A percentile compares a stretch with the other conserved stretches of the same genome.
Evolutionary conservation across 129 eudicot genomes (phyloP).

Genomic region (Lactuca saligna): DNA sequence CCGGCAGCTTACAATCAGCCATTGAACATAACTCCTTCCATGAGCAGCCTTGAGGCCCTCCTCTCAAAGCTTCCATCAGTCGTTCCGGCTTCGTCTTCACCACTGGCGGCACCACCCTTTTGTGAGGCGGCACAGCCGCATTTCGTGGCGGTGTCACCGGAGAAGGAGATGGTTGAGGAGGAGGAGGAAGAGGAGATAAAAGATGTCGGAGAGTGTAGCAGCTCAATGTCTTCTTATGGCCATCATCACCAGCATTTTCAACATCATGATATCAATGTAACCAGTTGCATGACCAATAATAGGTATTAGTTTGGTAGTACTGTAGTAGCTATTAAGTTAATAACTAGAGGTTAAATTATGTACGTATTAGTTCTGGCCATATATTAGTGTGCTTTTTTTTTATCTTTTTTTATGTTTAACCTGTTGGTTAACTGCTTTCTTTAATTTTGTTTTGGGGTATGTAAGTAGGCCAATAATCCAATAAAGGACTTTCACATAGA

Average conservation of each 20-base stretch:
- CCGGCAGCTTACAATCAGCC: slow-evolving; percentile 40
- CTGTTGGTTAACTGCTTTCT: neutral
- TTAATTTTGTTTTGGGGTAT: neutral
- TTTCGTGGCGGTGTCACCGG: slow-evolving; percentile 24
- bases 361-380: slow-evolving; percentile 27
- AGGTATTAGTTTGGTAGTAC: slow-evolving; percentile 31
- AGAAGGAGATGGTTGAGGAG: slow-evolving; percentile 46
- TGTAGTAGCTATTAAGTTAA: neutral
- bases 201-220: slow-evolving; percentile 73
- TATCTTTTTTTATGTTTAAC: neutral
- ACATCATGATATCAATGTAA: slow-evolving; percentile 68
- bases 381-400: slow-evolving; percentile 10
- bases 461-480: neutral
- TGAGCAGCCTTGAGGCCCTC: slow-evolving; percentile 98
- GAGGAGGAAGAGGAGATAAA: slow-evolving; percentile 57
- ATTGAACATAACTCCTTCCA: slow-evolving; percentile 77
- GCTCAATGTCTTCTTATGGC: slow-evolving; percentile 49
- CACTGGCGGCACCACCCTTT: slow-evolving; percentile 28
- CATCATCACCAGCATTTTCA: slow-evolving; percentile 50
- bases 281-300: slow-evolving; percentile 58
- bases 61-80: slow-evolving; percentile 92
- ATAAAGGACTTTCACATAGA: neutral
- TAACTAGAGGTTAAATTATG: slow-evolving; percentile 23
- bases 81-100: slow-evolving; percentile 49
- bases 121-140: slow-evolving; percentile 42